Conservation (phyloP, 2,329 filamentous ascomycete species). For the Penicillium sp. region DNA sequence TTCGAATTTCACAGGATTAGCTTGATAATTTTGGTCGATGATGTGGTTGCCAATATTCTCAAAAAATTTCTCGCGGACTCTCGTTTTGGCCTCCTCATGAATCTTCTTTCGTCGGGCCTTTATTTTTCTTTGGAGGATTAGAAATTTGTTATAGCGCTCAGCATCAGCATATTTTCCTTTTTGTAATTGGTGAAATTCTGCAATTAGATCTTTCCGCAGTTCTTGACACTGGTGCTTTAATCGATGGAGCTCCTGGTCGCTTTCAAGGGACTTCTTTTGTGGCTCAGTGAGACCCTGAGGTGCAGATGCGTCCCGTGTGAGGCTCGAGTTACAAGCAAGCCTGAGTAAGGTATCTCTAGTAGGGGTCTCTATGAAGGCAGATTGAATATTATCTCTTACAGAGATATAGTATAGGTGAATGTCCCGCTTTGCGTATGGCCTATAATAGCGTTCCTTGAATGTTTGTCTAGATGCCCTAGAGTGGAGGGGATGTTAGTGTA, state of each 20-base stretch:
- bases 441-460: conserved; percentile 9
- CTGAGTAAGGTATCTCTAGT: conserved; percentile 6
- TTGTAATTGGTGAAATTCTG: neutral
- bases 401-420: conserved; percentile 6
- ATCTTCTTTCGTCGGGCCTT: conserved; percentile 3
- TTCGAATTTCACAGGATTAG: conserved; percentile 3
- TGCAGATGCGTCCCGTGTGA: conserved; percentile 9
- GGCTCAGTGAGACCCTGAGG: conserved; percentile 3
- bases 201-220: conserved; percentile 10
- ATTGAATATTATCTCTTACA: conserved; percentile 7
- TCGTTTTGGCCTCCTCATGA: neutral
- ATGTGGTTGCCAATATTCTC: conserved; percentile 8
- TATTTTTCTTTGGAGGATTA: neutral
- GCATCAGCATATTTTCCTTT: neutral
- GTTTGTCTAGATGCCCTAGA: conserved; percentile 7
- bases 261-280: conserved; percentile 3
- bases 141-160: neutral
- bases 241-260: conserved; percentile 1
- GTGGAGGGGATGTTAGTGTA: neutral
- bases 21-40: conserved; percentile 7
- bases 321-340: conserved; percentile 5
- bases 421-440: conserved; percentile 1
- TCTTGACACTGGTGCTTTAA: conserved; percentile 3
- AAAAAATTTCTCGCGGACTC: conserved; percentile 4
- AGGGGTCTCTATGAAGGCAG: conserved; percentile 8